Conservation (phyloP, 1,284 basidiomycete genomes). For the Cutaneotrichosporon sp. region DNA sequence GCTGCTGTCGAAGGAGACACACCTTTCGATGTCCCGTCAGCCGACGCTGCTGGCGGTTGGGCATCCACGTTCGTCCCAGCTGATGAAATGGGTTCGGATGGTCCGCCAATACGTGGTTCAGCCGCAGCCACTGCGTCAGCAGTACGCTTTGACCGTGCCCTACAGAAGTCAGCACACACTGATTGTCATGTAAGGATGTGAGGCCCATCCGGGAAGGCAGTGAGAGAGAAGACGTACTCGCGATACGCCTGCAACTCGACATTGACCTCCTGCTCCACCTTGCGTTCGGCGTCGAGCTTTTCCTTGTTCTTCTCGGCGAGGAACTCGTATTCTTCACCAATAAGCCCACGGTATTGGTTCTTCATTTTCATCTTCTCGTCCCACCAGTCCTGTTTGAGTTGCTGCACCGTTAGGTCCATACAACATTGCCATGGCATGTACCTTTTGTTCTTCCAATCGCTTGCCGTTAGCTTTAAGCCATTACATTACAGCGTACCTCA, state of each 20-base stretch:
- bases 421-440: conserved; percentile 52
- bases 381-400: conserved; percentile 88
- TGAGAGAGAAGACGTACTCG: conserved; percentile 6
- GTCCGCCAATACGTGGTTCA: conserved; percentile 3
- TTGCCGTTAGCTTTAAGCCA: conserved; percentile 45
- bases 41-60: too few species aligned
- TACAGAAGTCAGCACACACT: background rate
- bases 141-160: background rate
- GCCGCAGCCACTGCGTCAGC: conserved; percentile 10
- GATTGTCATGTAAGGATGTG: too few species aligned
- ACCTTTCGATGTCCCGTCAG: background rate
- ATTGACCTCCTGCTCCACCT: conserved; percentile 67
- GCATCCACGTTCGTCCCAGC: too few species aligned
- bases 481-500: conserved; percentile 59
- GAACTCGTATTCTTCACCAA: conserved; percentile 85
- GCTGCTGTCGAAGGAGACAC: conserved; percentile 2
- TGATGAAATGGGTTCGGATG: too few species aligned
- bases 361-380: conserved; percentile 86
- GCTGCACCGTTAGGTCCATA: conserved; percentile 43
- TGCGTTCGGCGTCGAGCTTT: conserved; percentile 66
- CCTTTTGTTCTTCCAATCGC: conserved; percentile 57
- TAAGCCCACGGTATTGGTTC: conserved; percentile 84
- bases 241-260: conserved; percentile 49
- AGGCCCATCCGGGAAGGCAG: too few species aligned
- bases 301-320: conserved; percentile 73